A percentile compares a stretch with the other conserved stretches of the same genome.
Conservation (phyloP, 495 filamentous ascomycete genomes). For the Pseudomonodictys pantanalensis region DNA sequence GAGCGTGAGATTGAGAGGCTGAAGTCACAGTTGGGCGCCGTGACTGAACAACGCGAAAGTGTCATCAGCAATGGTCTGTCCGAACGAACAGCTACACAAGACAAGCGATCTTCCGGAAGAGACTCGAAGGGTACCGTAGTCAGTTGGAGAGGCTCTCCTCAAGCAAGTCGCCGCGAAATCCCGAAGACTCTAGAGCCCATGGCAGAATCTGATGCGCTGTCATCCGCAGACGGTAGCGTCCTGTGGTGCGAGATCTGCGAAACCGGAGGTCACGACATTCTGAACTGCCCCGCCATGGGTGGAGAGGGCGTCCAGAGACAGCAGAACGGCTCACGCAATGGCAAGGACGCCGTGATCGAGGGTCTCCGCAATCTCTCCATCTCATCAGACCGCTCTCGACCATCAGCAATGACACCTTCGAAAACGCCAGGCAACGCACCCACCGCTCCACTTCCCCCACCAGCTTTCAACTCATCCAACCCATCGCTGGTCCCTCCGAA, state of each 20-base stretch:
- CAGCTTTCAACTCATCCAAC: conserved; percentile 26
- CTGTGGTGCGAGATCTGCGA: conserved; percentile 98
- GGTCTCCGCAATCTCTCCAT: conserved; percentile 46
- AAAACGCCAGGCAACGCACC: conserved; percentile 43
- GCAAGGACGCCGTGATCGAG: conserved; percentile 49
- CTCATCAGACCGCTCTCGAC: conserved; percentile 38
- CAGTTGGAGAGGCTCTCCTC: conserved; percentile 41
- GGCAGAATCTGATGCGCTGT: conserved; percentile 70
- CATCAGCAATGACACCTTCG: conserved; percentile 35
- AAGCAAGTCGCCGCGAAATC: conserved; percentile 12
- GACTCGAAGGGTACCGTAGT: conserved; percentile 60
- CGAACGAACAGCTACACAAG: conserved; percentile 37
- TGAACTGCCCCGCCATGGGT: conserved; percentile 66
- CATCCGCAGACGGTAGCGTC: conserved; percentile 67
- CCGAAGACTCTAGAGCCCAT: conserved; percentile 48
- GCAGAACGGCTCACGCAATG: conserved; percentile 34
- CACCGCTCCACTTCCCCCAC: conserved; percentile 26
- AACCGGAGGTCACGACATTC: conserved; percentile 85
- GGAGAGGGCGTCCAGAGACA: conserved; percentile 15
- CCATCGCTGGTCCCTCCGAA: conserved; percentile 55
- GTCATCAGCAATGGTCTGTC: conserved; percentile 49
- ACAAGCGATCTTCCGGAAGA: conserved; percentile 53
- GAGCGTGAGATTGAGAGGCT: conserved; percentile 80
- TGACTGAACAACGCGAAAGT: conserved; percentile 43
- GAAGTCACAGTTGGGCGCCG: conserved; percentile 32